These are phyloP conservation scores for Arthonia radiata DNA, from an alignment of 495 filamentous ascomycete genomes.

Conservation along the genomic window DNA sequence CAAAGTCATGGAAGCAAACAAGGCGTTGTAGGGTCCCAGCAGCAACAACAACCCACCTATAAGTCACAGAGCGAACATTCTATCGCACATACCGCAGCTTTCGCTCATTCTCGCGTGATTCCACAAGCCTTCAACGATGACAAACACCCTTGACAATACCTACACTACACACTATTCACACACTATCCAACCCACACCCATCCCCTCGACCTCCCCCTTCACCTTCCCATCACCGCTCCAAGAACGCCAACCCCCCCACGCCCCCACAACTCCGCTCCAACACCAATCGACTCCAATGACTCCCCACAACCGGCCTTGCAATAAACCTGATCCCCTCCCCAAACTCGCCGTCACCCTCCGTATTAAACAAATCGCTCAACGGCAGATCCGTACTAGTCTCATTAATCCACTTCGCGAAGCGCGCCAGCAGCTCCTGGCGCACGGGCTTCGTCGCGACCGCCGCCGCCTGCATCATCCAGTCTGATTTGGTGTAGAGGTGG, in stretches of 20 bases:
- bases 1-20: too few species aligned
- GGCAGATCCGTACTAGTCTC: conserved; percentile 15
- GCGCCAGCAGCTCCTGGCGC: conserved; percentile 11
- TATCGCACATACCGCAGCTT: too few species aligned
- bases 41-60: too few species aligned
- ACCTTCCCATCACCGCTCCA: neutral
- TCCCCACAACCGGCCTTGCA: conserved; percentile 17
- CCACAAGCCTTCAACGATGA: too few species aligned
- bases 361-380: conserved; percentile 17
- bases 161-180: too few species aligned
- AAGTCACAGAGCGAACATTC: too few species aligned
- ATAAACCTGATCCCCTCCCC: conserved; percentile 13
- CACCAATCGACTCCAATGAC: conserved; percentile 17
- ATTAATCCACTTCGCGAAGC: conserved; percentile 16
- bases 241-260: conserved; percentile 1
- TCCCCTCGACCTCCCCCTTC: too few species aligned
- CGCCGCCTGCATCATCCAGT: conserved; percentile 19
- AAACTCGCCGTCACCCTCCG: conserved; percentile 16
- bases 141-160: too few species aligned
- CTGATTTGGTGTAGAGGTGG: conserved; percentile 19
- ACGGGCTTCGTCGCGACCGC: conserved; percentile 12
- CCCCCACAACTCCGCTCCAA: conserved; percentile 16
- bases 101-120: too few species aligned
- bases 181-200: too few species aligned
- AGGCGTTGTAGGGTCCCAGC: too few species aligned